Conservation (phyloP, 108 stramenopile genomes). For the Seminavis robusta region DNA sequence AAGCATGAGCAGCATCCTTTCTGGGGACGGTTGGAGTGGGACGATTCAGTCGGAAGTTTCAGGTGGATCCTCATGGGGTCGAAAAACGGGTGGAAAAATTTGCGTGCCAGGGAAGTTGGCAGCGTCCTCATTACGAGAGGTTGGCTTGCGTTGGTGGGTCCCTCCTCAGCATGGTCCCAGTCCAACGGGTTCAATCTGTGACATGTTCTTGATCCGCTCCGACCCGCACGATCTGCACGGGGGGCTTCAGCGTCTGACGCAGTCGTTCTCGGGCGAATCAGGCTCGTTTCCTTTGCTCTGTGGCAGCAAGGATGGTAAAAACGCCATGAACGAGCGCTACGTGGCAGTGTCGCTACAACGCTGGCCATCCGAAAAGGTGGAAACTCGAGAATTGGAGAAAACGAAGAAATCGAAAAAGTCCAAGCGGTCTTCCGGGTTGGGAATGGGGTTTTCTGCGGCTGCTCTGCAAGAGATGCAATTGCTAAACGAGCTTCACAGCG, state of each 20-base stretch:
- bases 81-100: conserved; percentile 68
- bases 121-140: conserved; percentile 39
- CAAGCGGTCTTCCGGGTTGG: conserved; percentile 19
- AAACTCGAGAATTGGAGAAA: conserved; percentile 44
- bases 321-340: conserved; percentile 28
- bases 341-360: conserved; percentile 77
- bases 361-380: conserved; percentile 84
- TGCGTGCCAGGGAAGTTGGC: conserved; percentile 66
- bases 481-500: conserved; percentile 64
- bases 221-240: conserved; percentile 17
- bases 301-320: conserved; percentile 10
- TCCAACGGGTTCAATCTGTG: conserved; percentile 63
- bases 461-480: conserved; percentile 88
- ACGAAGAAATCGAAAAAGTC: conserved; percentile 21
- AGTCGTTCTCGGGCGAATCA: conserved; percentile 50
- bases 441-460: conserved; percentile 71
- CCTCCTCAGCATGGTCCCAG: conserved; percentile 64
- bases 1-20: conserved; percentile 43
- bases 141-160: conserved; percentile 84
- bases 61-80: conserved; percentile 16
- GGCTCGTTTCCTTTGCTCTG: conserved; percentile 50
- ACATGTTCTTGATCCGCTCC: conserved; percentile 46
- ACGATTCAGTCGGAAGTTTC: conserved; percentile 41
- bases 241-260: conserved; percentile 36
- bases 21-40: conserved; percentile 63